Conservation (phyloP, 192 early-diverging fungal genomes). For the Coemansia sp. region DNA sequence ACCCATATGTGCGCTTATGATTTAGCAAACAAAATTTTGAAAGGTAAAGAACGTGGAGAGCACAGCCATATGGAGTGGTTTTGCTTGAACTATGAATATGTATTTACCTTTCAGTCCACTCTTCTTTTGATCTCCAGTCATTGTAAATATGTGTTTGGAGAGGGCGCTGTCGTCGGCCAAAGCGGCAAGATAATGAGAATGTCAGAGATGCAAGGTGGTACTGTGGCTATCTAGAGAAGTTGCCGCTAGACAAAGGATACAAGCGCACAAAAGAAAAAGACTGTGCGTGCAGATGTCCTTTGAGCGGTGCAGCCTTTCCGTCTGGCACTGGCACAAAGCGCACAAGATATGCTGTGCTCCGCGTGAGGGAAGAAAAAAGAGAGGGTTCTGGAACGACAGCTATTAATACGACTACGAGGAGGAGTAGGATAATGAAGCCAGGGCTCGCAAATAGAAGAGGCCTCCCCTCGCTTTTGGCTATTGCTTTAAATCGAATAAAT, state of each 20-base stretch:
- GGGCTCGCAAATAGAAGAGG: not conserved
- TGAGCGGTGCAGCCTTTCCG: not conserved
- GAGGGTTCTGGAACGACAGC: not conserved
- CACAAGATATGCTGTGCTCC: not conserved
- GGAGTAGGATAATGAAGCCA: not conserved
- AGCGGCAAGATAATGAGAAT: not conserved
- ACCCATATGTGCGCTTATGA: not conserved
- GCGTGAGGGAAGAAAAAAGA: not conserved
- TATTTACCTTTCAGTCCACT: slow-evolving; percentile 45
- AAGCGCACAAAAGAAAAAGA: not conserved
- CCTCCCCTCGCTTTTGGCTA: not conserved
- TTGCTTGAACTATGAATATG: not conserved
- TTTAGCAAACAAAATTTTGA: not conserved
- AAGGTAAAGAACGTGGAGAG: not conserved
- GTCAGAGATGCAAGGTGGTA: not conserved
- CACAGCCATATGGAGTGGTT: not conserved
- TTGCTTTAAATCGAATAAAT: not conserved
- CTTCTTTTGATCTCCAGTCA: slow-evolving; percentile 38
- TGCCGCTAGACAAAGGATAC: not conserved
- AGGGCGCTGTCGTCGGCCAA: not conserved
- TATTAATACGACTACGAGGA: not conserved
- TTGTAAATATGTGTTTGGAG: not conserved
- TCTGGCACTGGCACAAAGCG: not conserved
- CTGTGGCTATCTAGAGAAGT: not conserved
- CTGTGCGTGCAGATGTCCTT: not conserved